These are phyloP conservation scores for Penicillium simplicissimum DNA, from an alignment of 495 filamentous ascomycete species.

Conservation along the genomic window DNA sequence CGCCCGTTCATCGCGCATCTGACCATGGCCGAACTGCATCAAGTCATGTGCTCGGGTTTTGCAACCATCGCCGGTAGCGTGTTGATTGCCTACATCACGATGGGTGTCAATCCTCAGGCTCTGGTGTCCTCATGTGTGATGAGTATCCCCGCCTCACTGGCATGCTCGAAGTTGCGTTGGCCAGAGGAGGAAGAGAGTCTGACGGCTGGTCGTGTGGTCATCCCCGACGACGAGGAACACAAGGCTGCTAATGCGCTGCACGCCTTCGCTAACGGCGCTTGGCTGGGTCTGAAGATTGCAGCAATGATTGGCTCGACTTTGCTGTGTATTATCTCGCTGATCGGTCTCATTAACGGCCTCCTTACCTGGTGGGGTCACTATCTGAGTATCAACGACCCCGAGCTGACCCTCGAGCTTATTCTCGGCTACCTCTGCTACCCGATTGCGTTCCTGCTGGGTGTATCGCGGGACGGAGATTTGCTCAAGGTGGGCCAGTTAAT, in stretches of 20 bases:
- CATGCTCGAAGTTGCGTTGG: constrained; percentile 82
- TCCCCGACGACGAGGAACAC: constrained; percentile 72
- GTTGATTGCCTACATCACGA: constrained; percentile 74
- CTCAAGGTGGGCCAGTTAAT: constrained; percentile 76
- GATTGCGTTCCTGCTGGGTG: constrained; percentile 82
- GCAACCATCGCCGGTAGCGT: constrained; percentile 71
- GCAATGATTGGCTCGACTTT: constrained; percentile 79
- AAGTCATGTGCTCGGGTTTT: constrained; percentile 82
- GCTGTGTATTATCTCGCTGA: constrained; percentile 81
- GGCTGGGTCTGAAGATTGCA: constrained; percentile 85
- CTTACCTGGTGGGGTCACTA: constrained; percentile 90
- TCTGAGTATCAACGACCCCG: constrained; percentile 67
- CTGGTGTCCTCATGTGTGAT: constrained; percentile 88
- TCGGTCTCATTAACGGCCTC: constrained; percentile 73
- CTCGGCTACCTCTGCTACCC: constrained; percentile 84
- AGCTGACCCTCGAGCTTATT: constrained; percentile 73
- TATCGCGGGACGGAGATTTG: constrained; percentile 69
- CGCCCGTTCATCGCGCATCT: constrained; percentile 80
- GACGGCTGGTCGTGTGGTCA: constrained; percentile 73
- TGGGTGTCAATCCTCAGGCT: constrained; percentile 80
- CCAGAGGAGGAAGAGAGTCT: constrained; percentile 84
- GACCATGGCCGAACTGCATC: constrained; percentile 83
- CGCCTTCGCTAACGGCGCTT: constrained; percentile 84
- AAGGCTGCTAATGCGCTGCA: constrained; percentile 75
- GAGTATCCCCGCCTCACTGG: constrained; percentile 86